These are phyloP conservation scores for Solanum aculeatissimum DNA, from an alignment of 305 asterid genomes.

Conservation along the genomic window DNA sequence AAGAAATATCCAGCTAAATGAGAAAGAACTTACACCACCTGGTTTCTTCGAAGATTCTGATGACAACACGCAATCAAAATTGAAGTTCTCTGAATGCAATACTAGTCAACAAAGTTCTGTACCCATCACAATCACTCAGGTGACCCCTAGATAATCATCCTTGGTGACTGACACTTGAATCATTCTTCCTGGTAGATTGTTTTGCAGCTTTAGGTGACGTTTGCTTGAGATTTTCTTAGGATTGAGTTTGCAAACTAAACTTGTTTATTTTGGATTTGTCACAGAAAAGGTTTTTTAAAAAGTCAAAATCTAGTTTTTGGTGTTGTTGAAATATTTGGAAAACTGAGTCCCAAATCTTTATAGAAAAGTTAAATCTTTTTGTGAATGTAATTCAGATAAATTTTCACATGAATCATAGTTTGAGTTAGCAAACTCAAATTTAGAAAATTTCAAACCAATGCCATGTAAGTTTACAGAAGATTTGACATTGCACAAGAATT, in stretches of 20 bases:
- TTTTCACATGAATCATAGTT: background rate
- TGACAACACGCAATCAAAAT: constrained; percentile 18
- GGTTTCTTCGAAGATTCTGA: constrained; percentile 54
- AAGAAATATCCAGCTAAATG: constrained; percentile 56
- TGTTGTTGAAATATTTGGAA: background rate
- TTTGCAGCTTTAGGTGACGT: background rate
- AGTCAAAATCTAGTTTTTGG: background rate
- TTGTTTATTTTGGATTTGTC: background rate
- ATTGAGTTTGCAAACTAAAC: background rate
- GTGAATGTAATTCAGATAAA: background rate
- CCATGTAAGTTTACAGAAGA: background rate
- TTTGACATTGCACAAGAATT: background rate
- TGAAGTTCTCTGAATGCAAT: constrained; percentile 41
- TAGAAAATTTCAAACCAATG: background rate
- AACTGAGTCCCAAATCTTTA: background rate
- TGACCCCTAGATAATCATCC: constrained; percentile 33
- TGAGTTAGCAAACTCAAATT: background rate
- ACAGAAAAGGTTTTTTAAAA: background rate
- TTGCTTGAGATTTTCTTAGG: background rate
- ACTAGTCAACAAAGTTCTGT: constrained; percentile 44
- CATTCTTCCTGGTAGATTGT: background rate
- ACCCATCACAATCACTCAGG: constrained; percentile 43
- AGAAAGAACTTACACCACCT: constrained; percentile 68
- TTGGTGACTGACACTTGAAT: constrained; percentile 1
- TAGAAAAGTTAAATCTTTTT: background rate